A percentile compares a stretch with the other conserved stretches of the same genome.
phyloP scores from a whole-genome alignment of 164 flowering plant genomes.

The Protea cynaroides region DNA sequence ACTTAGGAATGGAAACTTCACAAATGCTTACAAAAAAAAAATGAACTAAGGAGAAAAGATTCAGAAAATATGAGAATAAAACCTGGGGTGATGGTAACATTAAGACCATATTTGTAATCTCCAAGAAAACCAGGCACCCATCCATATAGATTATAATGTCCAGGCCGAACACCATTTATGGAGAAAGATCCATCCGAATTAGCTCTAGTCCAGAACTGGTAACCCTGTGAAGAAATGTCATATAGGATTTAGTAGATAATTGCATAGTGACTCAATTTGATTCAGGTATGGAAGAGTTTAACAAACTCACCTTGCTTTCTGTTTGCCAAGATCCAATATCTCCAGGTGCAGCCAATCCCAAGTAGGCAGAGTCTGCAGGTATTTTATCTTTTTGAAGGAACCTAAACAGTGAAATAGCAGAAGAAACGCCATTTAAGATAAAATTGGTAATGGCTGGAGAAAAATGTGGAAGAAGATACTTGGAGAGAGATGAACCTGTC shows the following conservation, averaged over 20 bases:
- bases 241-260: too few relatives aligned
- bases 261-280: too few relatives aligned
- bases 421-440: too few relatives aligned
- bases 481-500: slow-evolving; percentile 40
- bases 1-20: too few relatives aligned
- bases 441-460: too few relatives aligned
- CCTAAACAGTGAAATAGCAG: slow-evolving; percentile 15
- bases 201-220: slow-evolving; percentile 43
- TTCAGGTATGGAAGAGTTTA: too few relatives aligned
- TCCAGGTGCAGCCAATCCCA: slow-evolving; percentile 83
- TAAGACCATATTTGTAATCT: slow-evolving; percentile 45
- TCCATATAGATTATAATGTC: slow-evolving; percentile 73
- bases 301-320: slow-evolving; percentile 70
- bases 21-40: too few relatives aligned
- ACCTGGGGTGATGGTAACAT: slow-evolving; percentile 56
- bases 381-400: slow-evolving; percentile 28
- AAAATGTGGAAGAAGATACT: too few relatives aligned
- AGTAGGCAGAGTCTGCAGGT: slow-evolving; percentile 52
- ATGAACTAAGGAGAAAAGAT: too few relatives aligned
- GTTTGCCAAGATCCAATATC: slow-evolving; percentile 85
- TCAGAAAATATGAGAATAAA: too few relatives aligned
- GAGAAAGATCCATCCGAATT: slow-evolving; percentile 53
- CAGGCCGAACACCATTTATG: slow-evolving; percentile 42
- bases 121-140: slow-evolving; percentile 78
- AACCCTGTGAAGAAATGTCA: too few relatives aligned